Evolutionary conservation across 305 asterid species (phyloP), one percentile per base, ranked within the genome.

Genomic region (Fraxinus greggii): DNA sequence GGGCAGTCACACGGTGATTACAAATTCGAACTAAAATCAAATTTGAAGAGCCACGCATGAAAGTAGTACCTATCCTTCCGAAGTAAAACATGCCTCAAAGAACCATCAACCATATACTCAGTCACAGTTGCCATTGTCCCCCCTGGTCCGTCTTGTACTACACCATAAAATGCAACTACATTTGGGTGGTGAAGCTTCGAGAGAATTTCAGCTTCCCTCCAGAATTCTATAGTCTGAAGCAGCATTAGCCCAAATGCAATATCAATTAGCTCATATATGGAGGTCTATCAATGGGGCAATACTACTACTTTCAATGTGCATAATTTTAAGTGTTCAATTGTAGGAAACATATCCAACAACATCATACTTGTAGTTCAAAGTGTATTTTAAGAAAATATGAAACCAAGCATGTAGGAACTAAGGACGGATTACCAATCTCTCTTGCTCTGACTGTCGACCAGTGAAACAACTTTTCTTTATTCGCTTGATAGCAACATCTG

Each of bases 41-140:
- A 65, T 67, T n/a, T 72, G 9, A 72, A 69, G 54, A 9, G 78
- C 33, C 73, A 32, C 19, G 42, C 13, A 31, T 35, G 24, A 17
- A 72, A 81, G 51, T 33, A 65, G 78, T 88, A 93, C 98, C 96
- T 90, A 72, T 92, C 98, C 86, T 93, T 93, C 48, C 94, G 90
- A 81, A 91, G 88, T 87, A 93, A 81, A 83, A 91, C 98, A 88
- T 89, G 97, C 78, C 98, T 87, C 81, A 96, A 75, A 82, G 99
- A 96, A 80, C 99, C 99, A 85, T 96, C 93, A 56, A 96, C 88
- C 99, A 96, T 96, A 89, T 90, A 96, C 83, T 96, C 99, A 0
- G 99, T 96, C 86, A 94, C 95, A 8, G 99, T 96, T 35, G 98
- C 99, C 79, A 96, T 87, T 75, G 99, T 93, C 84, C 98, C 98